Evolutionary conservation across 2,329 filamentous ascomycete species (phyloP).

Genomic region (Mycogone perniciosa): DNA sequence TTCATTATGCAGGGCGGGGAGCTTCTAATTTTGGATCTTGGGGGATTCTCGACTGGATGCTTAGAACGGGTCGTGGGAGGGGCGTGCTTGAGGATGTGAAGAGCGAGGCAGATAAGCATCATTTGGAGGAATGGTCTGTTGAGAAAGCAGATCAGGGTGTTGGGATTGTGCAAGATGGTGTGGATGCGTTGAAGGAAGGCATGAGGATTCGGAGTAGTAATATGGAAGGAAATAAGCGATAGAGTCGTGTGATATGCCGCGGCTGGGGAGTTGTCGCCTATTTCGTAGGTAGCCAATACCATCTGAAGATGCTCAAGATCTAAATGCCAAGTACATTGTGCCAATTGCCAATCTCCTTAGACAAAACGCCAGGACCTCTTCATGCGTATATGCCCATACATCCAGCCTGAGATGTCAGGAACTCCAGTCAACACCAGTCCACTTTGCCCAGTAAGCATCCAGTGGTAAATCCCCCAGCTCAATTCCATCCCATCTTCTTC

Average conservation of each 20-base stretch:
- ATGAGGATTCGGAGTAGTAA: constrained; percentile 23
- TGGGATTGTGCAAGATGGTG: constrained; percentile 27
- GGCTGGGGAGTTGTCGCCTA: no score
- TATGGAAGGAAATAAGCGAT: constrained; percentile 21
- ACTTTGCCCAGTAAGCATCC: neutral
- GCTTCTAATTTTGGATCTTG: constrained; percentile 56
- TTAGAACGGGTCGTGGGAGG: constrained; percentile 48
- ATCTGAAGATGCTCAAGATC: no score
- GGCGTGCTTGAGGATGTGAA: constrained; percentile 46
- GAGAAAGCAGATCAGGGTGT: constrained; percentile 28
- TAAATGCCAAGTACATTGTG: no score
- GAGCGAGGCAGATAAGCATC: constrained; percentile 53
- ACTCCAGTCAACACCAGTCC: neutral
- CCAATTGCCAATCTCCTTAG: no score
- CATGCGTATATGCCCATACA: no score
- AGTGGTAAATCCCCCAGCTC: neutral
- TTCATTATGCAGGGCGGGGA: constrained; percentile 43
- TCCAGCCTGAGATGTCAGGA: neutral
- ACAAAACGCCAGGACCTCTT: no score
- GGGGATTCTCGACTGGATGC: constrained; percentile 57
- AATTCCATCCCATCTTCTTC: constrained; percentile 31
- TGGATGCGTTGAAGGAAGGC: constrained; percentile 24
- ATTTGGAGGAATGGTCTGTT: constrained; percentile 37
- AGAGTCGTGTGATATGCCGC: no score
- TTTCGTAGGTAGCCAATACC: no score